Percentiles rank a stretch among this genome's conserved stretches.
Conservation (phyloP, 192 early-diverging fungal genomes). For the Mortierella alpina region DNA sequence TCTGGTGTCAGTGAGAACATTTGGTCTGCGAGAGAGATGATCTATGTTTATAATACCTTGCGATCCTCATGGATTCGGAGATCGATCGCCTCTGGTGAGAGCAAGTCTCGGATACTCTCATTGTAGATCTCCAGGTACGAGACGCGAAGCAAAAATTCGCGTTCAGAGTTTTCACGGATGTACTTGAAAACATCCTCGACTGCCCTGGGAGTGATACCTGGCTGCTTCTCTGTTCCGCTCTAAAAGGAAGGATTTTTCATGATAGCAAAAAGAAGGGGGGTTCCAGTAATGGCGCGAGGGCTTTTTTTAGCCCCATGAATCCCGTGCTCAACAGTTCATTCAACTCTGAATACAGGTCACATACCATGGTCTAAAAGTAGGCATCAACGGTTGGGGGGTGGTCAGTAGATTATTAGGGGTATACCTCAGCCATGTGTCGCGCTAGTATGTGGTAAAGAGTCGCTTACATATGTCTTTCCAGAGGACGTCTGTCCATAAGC, state of each 20-base stretch:
- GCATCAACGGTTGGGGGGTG: slow-evolving; percentile 6
- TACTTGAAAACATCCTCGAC: slow-evolving; percentile 82
- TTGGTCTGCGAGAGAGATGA: background rate
- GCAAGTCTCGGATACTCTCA: slow-evolving; percentile 89
- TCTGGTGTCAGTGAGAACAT: background rate
- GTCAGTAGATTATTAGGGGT: background rate
- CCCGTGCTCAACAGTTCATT: background rate
- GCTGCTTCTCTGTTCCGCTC: slow-evolving; percentile 76
- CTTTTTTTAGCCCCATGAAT: too few relatives aligned
- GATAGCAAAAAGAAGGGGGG: background rate
- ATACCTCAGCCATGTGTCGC: background rate
- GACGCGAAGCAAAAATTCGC: slow-evolving; percentile 93
- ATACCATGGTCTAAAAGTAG: slow-evolving; percentile 62
- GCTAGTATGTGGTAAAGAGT: background rate
- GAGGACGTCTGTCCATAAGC: slow-evolving; percentile 98
- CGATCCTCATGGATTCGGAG: slow-evolving; percentile 89
- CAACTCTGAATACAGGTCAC: background rate
- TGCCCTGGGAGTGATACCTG: slow-evolving; percentile 80
- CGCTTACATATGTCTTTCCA: slow-evolving; percentile 88
- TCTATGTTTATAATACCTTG: slow-evolving; percentile 23
- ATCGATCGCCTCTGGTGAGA: slow-evolving; percentile 84
- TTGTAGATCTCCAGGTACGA: slow-evolving; percentile 99
- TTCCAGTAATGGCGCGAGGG: background rate
- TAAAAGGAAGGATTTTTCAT: background rate
- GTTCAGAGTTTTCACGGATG: slow-evolving; percentile 71